Evolutionary conservation across 2,329 filamentous ascomycete genomes (phyloP).

Genomic region (Apiospora kogelbergensis): DNA sequence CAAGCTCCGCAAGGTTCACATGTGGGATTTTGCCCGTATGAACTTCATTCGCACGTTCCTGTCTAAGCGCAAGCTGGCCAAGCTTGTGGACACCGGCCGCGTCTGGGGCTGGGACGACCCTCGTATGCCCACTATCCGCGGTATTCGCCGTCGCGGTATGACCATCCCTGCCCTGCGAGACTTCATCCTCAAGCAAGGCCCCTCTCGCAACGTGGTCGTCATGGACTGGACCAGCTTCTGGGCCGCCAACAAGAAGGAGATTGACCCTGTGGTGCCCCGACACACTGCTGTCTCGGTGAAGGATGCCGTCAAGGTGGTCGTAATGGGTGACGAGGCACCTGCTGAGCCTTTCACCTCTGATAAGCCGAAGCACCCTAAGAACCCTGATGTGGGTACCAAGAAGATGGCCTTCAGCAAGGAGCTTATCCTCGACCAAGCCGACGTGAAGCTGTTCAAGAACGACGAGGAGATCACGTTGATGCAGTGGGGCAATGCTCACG

Average conservation of each 20-base stretch:
- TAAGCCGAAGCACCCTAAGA: slow-evolving; percentile 88
- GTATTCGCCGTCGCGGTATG: slow-evolving; percentile 76
- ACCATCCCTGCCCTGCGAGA: slow-evolving; percentile 77
- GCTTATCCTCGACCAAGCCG: slow-evolving; percentile 82
- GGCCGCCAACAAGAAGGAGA: slow-evolving; percentile 77
- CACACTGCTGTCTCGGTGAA: slow-evolving; percentile 73
- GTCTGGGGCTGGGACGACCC: slow-evolving; percentile 88
- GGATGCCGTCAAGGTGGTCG: slow-evolving; percentile 67
- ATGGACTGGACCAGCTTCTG: slow-evolving; percentile 81
- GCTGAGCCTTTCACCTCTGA: slow-evolving; percentile 65
- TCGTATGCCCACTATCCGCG: slow-evolving; percentile 81
- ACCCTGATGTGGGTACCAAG: slow-evolving; percentile 80
- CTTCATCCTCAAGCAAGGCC: slow-evolving; percentile 83
- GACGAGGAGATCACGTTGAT: slow-evolving; percentile 94
- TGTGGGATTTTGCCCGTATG: slow-evolving; percentile 84
- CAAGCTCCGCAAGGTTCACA: slow-evolving; percentile 72
- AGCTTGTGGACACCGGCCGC: slow-evolving; percentile 73
- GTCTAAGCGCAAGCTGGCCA: slow-evolving; percentile 83
- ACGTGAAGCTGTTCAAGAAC: slow-evolving; percentile 76
- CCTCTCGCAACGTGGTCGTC: slow-evolving; percentile 78
- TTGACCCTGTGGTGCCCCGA: slow-evolving; percentile 73
- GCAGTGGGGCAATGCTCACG: slow-evolving; percentile 92
- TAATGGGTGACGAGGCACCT: slow-evolving; percentile 69
- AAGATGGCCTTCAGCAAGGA: slow-evolving; percentile 76
- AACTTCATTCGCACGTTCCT: slow-evolving; percentile 83